Percentiles rank a stretch among this genome's conserved stretches.
Evolutionary conservation across 78 protist genomes (phyloP).

Genomic region (Chrysochromulina parva): DNA sequence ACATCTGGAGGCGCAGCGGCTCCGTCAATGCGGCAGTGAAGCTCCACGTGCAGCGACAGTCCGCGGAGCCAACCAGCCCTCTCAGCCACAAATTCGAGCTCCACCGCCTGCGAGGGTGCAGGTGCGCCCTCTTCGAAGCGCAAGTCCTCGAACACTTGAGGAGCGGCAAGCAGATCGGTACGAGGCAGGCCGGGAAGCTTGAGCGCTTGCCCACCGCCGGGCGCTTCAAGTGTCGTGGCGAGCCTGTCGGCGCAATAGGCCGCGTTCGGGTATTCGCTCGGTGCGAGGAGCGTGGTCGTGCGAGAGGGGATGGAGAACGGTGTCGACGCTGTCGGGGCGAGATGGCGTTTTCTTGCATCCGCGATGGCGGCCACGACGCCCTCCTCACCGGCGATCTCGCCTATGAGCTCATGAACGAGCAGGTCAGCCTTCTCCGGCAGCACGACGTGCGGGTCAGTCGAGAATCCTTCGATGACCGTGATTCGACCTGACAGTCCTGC

Average conservation of each 20-base stretch:
- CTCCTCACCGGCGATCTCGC: conserved; percentile 32
- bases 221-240: not conserved
- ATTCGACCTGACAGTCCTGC: not conserved
- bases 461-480: conserved; percentile 9
- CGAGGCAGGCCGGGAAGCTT: not conserved
- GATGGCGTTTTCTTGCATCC: not conserved
- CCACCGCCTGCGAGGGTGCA: not conserved
- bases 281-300: not conserved
- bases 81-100: not conserved
- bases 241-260: too few species aligned
- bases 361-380: not conserved
- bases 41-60: not conserved
- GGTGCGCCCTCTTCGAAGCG: not conserved
- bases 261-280: not conserved
- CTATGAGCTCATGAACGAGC: conserved; percentile 38
- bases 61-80: not conserved
- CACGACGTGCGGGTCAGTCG: not conserved
- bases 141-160: not conserved
- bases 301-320: not conserved
- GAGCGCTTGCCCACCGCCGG: not conserved
- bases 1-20: not conserved
- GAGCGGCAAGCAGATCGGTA: not conserved
- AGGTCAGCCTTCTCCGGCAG: conserved; percentile 29
- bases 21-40: not conserved
- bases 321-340: not conserved